Base-by-base conservation (phyloP, 2,329 filamentous ascomycete species). In the Hypocrella siamensis region DNA sequence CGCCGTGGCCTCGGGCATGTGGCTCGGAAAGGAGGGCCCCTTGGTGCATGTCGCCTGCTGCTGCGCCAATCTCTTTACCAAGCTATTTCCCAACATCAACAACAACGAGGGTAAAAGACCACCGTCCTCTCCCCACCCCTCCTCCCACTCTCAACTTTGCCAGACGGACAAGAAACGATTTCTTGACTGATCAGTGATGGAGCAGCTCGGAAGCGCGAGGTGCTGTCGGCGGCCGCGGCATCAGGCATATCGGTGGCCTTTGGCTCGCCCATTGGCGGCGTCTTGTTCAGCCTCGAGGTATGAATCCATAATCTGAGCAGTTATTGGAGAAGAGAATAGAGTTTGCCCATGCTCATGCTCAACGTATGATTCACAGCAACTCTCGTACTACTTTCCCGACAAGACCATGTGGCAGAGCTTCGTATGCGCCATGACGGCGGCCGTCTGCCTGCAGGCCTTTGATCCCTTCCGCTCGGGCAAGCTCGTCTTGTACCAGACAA, bases 331-430 rank as follows among this genome's bases (percentile, higher is more conserved):
- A n/a, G n/a, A n/a, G n/a, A n/a, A n/a, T n/a, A n/a, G n/a, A n/a
- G n/a, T n/a, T n/a, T n/a, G n/a, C n/a, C n/a, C n/a, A n/a, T n/a
- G n/a, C n/a, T n/a, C 3, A 12, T 3, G 15, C 7, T 26, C 25
- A 7, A 39, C 12, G 4, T 15, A 24, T 28, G 8, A 6, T 19
- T 4, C 17, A n/a, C 36, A 81, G 70, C 84, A 93, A 67, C 63
- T 96, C 3, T 93, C 85, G 1, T 96, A 94, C 53, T 96, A 94
- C 54, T 96, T 96, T 44, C 88, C 90, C 0, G 88, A 96, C 57
- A 96, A 96, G 56, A 96, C 90, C 8, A 96, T 98, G 90, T 98
- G 90, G 90, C 90, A 94, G 53, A 93, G 85, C 46, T 98, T 98
- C 48, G 90, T 98, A 26, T 96, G 90, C 46, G 90, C 90, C 50